Conservation (phyloP, 257 asterid species). For the Solanum tarapatanum region DNA sequence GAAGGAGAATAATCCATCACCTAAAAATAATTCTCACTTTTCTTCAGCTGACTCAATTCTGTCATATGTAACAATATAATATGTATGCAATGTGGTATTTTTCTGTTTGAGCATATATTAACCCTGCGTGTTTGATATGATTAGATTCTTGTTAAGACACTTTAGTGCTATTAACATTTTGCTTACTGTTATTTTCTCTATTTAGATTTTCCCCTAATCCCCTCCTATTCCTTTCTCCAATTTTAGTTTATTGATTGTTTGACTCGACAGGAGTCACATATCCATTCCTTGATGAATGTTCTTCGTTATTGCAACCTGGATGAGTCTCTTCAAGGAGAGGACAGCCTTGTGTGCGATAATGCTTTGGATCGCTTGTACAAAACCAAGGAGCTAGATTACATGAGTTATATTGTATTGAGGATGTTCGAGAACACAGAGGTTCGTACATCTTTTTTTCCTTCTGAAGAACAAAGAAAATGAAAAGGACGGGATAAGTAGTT, state of each 20-base stretch:
- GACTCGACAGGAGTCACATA: conserved; percentile 79
- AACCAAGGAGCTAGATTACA: conserved; percentile 94
- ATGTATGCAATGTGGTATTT: background rate
- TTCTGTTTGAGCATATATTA: background rate
- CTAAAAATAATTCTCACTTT: background rate
- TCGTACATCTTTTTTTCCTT: conserved; percentile 13
- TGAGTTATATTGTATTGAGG: conserved; percentile 91
- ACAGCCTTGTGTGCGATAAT: conserved; percentile 66
- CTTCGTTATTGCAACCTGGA: conserved; percentile 97
- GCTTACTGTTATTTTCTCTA: background rate
- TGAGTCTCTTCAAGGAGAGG: conserved; percentile 84
- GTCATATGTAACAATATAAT: background rate
- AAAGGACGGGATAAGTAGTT: background rate
- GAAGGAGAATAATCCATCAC: background rate
- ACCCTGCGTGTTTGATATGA: background rate
- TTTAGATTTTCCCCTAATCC: background rate
- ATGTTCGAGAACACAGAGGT: conserved; percentile 89
- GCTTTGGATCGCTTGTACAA: conserved; percentile 71
- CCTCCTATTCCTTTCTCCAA: background rate
- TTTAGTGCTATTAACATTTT: background rate
- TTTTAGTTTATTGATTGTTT: background rate
- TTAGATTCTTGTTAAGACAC: background rate
- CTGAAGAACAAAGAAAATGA: background rate
- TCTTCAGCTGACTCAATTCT: background rate
- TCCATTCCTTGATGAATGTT: conserved; percentile 94